Evolutionary conservation across 2,329 filamentous ascomycete genomes (phyloP).

Genomic region (Fusarium humuli): DNA sequence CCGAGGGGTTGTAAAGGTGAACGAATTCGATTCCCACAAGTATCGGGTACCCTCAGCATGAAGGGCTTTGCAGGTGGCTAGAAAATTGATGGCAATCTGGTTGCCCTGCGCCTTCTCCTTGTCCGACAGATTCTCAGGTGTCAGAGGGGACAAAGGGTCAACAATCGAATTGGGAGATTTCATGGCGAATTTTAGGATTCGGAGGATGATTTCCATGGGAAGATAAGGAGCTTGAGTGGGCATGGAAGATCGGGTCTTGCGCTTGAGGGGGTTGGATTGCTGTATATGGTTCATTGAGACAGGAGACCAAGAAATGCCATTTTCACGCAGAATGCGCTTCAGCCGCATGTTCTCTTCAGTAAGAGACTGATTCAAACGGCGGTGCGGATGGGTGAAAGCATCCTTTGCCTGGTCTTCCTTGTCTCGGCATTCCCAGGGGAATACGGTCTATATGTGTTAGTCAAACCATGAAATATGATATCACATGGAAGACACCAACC

Average conservation of each 20-base stretch:
- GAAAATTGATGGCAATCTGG: constrained; percentile 65
- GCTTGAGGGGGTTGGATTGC: constrained; percentile 48
- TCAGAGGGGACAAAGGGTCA: constrained; percentile 63
- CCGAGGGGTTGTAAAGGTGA: constrained; percentile 65
- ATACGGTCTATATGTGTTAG: constrained; percentile 48
- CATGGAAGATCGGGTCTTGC: constrained; percentile 51
- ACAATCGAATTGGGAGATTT: constrained; percentile 63
- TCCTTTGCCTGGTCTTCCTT: constrained; percentile 63
- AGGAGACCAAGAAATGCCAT: constrained; percentile 64
- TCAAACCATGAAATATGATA: not conserved
- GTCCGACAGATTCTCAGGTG: constrained; percentile 57
- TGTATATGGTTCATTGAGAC: constrained; percentile 51
- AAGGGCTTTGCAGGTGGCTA: constrained; percentile 64
- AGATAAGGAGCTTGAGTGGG: constrained; percentile 56
- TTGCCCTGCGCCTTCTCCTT: constrained; percentile 58
- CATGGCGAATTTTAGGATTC: constrained; percentile 64
- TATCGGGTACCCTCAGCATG: constrained; percentile 61
- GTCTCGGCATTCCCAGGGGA: constrained; percentile 65
- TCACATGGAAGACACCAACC: constrained; percentile 28
- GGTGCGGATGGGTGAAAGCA: constrained; percentile 62
- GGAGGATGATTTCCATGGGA: constrained; percentile 65
- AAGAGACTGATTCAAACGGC: constrained; percentile 58
- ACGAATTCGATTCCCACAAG: constrained; percentile 65
- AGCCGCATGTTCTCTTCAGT: constrained; percentile 62
- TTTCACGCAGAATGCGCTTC: constrained; percentile 64